Evolutionary conservation across 192 early-diverging fungal genomes (phyloP).

Genomic region (Backusella liffmaniae): DNA sequence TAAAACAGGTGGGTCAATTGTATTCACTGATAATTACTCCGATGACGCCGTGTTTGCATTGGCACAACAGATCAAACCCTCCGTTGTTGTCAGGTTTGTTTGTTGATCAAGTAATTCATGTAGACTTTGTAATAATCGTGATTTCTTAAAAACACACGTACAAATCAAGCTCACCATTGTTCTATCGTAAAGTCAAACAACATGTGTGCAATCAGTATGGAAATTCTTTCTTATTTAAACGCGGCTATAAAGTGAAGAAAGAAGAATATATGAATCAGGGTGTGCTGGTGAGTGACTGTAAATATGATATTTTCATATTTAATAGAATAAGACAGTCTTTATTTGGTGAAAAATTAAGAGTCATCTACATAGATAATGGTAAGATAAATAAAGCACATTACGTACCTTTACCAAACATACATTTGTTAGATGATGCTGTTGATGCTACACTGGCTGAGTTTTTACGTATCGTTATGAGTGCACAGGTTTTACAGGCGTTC

Average conservation of each 20-base stretch:
- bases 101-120: neutral
- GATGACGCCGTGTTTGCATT: constrained; percentile 60
- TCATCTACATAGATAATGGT: constrained; percentile 33
- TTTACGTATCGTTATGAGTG: constrained; percentile 58
- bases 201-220: constrained; percentile 31
- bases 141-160: neutral
- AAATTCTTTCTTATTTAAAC: constrained; percentile 36
- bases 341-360: constrained; percentile 40
- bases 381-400: neutral
- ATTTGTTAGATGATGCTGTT: constrained; percentile 3
- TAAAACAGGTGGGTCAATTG: constrained; percentile 63
- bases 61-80: constrained; percentile 69
- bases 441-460: constrained; percentile 34
- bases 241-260: constrained; percentile 35
- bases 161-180: constrained; percentile 22
- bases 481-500: constrained; percentile 59
- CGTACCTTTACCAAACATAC: no score
- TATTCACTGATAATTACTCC: constrained; percentile 50
- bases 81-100: constrained; percentile 57
- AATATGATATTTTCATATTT: constrained; percentile 44
- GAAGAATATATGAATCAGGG: constrained; percentile 29
- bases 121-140: neutral
- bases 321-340: constrained; percentile 35
- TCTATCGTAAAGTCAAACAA: constrained; percentile 30
- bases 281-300: constrained; percentile 34